phyloP scores from a whole-genome alignment of 2,329 filamentous ascomycete genomes.

The Myriosclerotinia curreyana region DNA sequence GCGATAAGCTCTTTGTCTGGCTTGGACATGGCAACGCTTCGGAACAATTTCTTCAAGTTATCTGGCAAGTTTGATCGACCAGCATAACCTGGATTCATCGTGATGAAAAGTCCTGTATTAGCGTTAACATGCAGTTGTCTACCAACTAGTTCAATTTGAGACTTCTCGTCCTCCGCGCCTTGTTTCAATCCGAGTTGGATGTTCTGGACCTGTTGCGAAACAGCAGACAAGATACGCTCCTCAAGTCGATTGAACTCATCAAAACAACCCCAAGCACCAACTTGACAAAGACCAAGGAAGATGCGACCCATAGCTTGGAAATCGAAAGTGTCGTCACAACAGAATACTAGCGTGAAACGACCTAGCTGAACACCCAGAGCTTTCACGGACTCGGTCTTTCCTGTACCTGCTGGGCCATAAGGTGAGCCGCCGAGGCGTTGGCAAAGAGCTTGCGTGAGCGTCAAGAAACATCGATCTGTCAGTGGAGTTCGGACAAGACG shows the following conservation, averaged over 20 bases:
- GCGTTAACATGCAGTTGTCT: slow-evolving; percentile 84
- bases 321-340: slow-evolving; percentile 98
- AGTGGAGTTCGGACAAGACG: slow-evolving; percentile 94
- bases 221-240: slow-evolving; percentile 93
- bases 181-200: slow-evolving; percentile 95
- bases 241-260: slow-evolving; percentile 99
- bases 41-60: slow-evolving; percentile 99
- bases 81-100: slow-evolving; percentile 99
- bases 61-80: slow-evolving; percentile 97
- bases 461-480: slow-evolving; percentile 97
- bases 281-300: slow-evolving; percentile 97
- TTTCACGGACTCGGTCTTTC: slow-evolving; percentile 99
- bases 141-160: slow-evolving; percentile 91
- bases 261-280: slow-evolving; percentile 99
- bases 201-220: slow-evolving; percentile 99
- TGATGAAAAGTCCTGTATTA: slow-evolving; percentile 99
- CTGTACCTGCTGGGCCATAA: slow-evolving; percentile 94
- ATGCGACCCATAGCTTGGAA: slow-evolving; percentile 99
- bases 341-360: slow-evolving; percentile 97
- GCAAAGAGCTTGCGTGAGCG: slow-evolving; percentile 90
- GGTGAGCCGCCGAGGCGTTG: slow-evolving; percentile 95
- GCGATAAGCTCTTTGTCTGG: slow-evolving; percentile 99
- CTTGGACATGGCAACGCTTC: slow-evolving; percentile 99
- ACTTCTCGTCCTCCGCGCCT: slow-evolving; percentile 72
- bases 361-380: slow-evolving; percentile 94